These are phyloP conservation scores for Solanum chmielewskii DNA, from an alignment of 257 asterid species.

Conservation along the genomic window DNA sequence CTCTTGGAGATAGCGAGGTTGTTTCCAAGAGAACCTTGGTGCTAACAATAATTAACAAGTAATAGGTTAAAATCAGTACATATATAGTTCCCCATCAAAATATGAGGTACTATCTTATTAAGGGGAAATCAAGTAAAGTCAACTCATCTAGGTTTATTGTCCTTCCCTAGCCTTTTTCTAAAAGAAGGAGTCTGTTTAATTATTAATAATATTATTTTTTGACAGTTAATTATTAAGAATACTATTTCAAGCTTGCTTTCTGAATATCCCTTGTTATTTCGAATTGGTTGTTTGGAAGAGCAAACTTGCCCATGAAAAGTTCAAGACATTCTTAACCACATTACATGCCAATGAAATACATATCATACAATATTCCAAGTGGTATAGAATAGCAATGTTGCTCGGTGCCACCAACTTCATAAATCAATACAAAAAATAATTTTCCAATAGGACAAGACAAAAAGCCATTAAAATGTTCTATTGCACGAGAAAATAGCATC, in stretches of 20 bases:
- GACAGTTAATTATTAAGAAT: neutral
- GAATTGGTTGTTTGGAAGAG: neutral
- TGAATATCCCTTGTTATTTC: neutral
- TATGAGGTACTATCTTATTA: neutral
- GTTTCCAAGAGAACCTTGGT: neutral
- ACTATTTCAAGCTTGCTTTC: neutral
- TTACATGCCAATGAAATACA: neutral
- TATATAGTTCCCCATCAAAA: neutral
- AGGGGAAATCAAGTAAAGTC: neutral
- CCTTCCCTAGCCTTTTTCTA: neutral
- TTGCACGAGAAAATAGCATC: conserved; percentile 3
- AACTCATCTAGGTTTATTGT: neutral
- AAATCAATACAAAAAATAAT: neutral
- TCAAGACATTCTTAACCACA: neutral
- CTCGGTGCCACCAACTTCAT: neutral
- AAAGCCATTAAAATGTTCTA: neutral
- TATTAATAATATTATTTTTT: neutral
- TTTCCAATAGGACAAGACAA: neutral
- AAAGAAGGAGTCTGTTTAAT: neutral
- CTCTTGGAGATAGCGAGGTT: neutral
- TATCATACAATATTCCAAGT: neutral
- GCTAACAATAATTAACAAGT: neutral
- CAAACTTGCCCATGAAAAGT: neutral
- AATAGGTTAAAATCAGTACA: neutral
- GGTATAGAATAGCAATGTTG: neutral